Evolutionary conservation across 495 filamentous ascomycete genomes (phyloP), one percentile per base, ranked within the genome.

Genomic region (Podospora sp.): DNA sequence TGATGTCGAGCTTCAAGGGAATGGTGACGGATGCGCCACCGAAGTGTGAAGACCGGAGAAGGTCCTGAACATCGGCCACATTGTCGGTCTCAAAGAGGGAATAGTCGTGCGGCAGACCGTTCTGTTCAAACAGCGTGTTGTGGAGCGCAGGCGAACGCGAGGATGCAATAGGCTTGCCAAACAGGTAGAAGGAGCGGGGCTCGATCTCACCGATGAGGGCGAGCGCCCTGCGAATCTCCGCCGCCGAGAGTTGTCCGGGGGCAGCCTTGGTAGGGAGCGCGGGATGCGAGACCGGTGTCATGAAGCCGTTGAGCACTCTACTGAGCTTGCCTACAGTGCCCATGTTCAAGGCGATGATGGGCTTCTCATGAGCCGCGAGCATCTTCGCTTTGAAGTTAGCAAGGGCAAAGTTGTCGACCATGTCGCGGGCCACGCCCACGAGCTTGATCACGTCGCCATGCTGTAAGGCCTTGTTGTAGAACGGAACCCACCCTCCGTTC

Each of bases 341-440:
- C 94, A 98, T 98, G 79, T 99, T 98, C 79, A 99, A 89, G 2
- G 92, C 93, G 72, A 99, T 97, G 68, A 98, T 74, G 5, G 92
- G 95, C 11, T 86, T 86, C 36, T 90, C 83, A 73, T 96, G 91
- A 0, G 88, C 84, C 27, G 85, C 78, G 36, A 84, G 82, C 68
- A 92, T 91, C 85, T 86, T 90, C 36, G 81, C 81, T 80, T 90
- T 93, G 86, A 98, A 99, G 62, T 87, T 87, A 69, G 88, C 85
- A 22, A 99, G 86, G 51, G 88, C 87, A 66, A 89, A 92, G 78
- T 99, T 99, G 78, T 97, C 93, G 62, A 91, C 86, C 61, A 96
- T 79, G 59, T 76, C 84, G 40, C 84, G 88, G 12, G 93, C 95
- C 63, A 91, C 84, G 27, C 95, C 95, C 11, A 98, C 91, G 14